Evolutionary conservation across 2,329 filamentous ascomycete genomes (phyloP).

Genomic region (Lachnellula suecica): DNA sequence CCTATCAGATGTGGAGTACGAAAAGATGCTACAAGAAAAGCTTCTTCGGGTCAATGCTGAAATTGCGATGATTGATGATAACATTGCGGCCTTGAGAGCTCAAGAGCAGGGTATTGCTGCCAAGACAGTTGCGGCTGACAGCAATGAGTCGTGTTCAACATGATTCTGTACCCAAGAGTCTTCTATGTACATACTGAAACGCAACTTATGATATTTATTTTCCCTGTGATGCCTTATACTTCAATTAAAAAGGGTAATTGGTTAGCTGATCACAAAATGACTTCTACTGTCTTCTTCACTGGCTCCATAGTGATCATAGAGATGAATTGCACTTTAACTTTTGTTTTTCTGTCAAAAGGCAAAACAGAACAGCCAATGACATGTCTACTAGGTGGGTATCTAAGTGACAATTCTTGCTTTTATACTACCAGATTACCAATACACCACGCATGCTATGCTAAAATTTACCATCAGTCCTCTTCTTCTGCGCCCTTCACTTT

Average conservation of each 20-base stretch:
- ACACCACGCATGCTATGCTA: conserved; percentile 16
- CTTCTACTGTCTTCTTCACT: too few relatives aligned
- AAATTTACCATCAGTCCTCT: neutral
- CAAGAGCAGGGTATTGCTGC: conserved; percentile 15
- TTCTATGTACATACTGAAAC: too few relatives aligned
- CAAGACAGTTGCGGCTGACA: neutral
- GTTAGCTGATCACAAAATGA: too few relatives aligned
- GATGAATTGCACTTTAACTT: too few relatives aligned
- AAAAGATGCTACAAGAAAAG: conserved; percentile 68
- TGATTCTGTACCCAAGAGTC: neutral
- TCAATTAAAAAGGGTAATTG: too few relatives aligned
- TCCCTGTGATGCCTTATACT: too few relatives aligned
- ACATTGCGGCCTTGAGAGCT: conserved; percentile 53
- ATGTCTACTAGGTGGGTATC: neutral
- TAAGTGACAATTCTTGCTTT: neutral
- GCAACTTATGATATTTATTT: too few relatives aligned
- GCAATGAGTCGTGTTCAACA: neutral
- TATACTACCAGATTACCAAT: neutral
- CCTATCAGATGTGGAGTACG: conserved; percentile 72
- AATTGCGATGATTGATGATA: conserved; percentile 76
- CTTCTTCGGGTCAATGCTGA: conserved; percentile 71
- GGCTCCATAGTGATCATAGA: too few relatives aligned
- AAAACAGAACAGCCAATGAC: too few relatives aligned
- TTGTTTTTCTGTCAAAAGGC: too few relatives aligned
- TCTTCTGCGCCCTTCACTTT: conserved; percentile 28